Percentiles rank a stretch among this genome's conserved stretches.
Conservation (phyloP, 2,329 filamentous ascomycete species). For the Penicillium sp. region DNA sequence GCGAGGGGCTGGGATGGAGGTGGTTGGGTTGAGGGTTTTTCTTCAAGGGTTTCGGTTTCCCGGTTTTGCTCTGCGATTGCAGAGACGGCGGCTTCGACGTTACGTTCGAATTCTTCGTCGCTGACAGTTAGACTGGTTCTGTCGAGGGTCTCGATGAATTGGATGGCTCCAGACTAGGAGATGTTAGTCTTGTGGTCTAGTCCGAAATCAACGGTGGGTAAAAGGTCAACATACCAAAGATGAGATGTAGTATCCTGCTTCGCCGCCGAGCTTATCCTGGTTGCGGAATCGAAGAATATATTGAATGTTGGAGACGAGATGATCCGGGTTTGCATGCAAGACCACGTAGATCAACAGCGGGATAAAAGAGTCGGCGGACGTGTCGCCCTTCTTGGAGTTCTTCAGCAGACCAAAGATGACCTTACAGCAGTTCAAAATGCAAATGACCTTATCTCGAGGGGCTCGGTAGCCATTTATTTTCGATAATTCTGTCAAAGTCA, state of each 20-base stretch:
- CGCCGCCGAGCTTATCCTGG: constrained; percentile 94
- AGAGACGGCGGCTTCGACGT: constrained; percentile 94
- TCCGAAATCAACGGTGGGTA: neutral
- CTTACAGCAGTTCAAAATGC: constrained; percentile 97
- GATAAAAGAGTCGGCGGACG: constrained; percentile 94
- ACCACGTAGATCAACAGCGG: constrained; percentile 94
- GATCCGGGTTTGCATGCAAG: constrained; percentile 87
- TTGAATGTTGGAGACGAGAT: constrained; percentile 94
- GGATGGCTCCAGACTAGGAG: constrained; percentile 67
- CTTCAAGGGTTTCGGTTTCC: constrained; percentile 48
- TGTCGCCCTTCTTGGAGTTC: constrained; percentile 80
- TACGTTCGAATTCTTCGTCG: constrained; percentile 90
- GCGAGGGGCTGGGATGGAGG: constrained; percentile 59
- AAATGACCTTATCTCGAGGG: constrained; percentile 97
- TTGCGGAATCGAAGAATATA: constrained; percentile 97
- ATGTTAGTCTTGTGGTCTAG: constrained; percentile 1
- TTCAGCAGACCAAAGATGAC: constrained; percentile 94
- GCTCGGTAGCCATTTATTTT: constrained; percentile 97
- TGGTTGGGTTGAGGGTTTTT: constrained; percentile 48
- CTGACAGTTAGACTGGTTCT: constrained; percentile 88
- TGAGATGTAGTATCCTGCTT: constrained; percentile 96
- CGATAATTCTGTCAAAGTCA: constrained; percentile 65
- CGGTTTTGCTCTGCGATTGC: constrained; percentile 89
- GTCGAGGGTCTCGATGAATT: constrained; percentile 96
- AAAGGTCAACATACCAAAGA: constrained; percentile 62